These are phyloP conservation scores for Cryptococcus jaspeensis DNA, from an alignment of 1,284 basidiomycete species.

Conservation along the genomic window DNA sequence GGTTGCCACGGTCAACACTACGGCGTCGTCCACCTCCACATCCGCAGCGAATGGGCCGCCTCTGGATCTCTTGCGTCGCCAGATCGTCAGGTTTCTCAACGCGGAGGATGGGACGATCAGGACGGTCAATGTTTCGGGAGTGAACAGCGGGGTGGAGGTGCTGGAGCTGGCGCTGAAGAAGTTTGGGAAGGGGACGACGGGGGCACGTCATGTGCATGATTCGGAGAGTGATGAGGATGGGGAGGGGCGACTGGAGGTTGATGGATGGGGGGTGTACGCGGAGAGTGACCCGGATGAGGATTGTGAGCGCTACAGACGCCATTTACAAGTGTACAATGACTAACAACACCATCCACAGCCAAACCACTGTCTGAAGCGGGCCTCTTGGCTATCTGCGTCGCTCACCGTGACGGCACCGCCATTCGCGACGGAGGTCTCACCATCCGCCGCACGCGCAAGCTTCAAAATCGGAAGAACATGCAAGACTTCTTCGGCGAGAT, in stretches of 20 bases:
- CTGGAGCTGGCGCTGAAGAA: conserved; percentile 83
- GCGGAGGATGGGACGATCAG: conserved; percentile 71
- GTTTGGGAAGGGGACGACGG: conserved; percentile 67
- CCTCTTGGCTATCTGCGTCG: conserved; percentile 80
- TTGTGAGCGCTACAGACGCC: conserved; percentile 54
- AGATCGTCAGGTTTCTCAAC: conserved; percentile 80
- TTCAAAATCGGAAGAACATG: conserved; percentile 56
- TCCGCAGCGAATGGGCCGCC: conserved; percentile 52
- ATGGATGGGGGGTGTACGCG: conserved; percentile 83
- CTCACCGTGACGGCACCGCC: conserved; percentile 64
- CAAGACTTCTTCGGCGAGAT: conserved; percentile 63
- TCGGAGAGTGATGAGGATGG: conserved; percentile 55
- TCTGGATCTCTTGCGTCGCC: conserved; percentile 72
- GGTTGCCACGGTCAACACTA: conserved; percentile 4
- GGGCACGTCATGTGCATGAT: conserved; percentile 30
- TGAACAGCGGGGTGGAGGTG: conserved; percentile 74
- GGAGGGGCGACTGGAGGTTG: conserved; percentile 63
- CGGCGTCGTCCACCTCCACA: conserved; percentile 1
- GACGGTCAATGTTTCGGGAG: conserved; percentile 76
- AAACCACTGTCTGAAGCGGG: conserved; percentile 78
- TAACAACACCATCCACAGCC: conserved; percentile 11
- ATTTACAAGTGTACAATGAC: conserved; percentile 10
- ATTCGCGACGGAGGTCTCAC: conserved; percentile 75
- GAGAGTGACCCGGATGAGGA: conserved; percentile 61
- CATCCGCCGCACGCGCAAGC: conserved; percentile 59